A percentile compares a stretch with the other conserved stretches of the same genome.
Conservation (phyloP, 2,329 filamentous ascomycete species). For the Teratosphaeria nubilosa region DNA sequence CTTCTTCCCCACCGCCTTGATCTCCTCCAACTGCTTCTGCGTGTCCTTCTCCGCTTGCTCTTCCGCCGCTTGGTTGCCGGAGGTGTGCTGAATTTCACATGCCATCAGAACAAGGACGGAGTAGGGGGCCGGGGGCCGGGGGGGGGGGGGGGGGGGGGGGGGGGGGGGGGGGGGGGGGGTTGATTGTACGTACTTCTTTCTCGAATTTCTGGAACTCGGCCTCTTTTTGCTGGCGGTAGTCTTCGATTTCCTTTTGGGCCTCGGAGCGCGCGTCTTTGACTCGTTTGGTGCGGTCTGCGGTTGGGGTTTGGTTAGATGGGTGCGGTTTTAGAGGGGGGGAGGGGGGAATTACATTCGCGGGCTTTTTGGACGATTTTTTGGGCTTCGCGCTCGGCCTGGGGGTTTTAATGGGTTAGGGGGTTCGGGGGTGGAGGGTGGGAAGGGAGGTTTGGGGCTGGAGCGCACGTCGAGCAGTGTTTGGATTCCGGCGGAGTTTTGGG, state of each 20-base stretch:
- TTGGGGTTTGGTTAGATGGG: background rate
- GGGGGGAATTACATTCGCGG: slow-evolving; percentile 64
- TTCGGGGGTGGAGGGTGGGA: too few species aligned
- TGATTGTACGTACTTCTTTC: slow-evolving; percentile 48
- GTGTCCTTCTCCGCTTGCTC: slow-evolving; percentile 69
- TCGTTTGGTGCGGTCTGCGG: slow-evolving; percentile 85
- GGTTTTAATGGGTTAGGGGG: too few species aligned
- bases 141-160: too few species aligned
- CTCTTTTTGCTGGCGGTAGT: slow-evolving; percentile 83
- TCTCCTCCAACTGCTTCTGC: slow-evolving; percentile 71
- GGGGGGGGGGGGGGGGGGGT: background rate
- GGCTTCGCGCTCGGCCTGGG: slow-evolving; percentile 88
- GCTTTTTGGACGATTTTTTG: slow-evolving; percentile 99
- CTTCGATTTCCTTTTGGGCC: slow-evolving; percentile 95
- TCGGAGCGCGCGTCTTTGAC: slow-evolving; percentile 94
- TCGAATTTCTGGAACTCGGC: slow-evolving; percentile 93
- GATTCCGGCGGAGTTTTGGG: slow-evolving; percentile 96
- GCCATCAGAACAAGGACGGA: background rate
- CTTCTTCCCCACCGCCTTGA: slow-evolving; percentile 70
- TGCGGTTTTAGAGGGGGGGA: slow-evolving; percentile 8
- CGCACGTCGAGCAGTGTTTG: slow-evolving; percentile 95
- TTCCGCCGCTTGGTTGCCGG: slow-evolving; percentile 69
- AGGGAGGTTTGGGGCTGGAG: slow-evolving; percentile 17
- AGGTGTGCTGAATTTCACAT: slow-evolving; percentile 58
- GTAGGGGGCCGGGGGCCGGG: too few species aligned